Percentiles rank a stretch among this genome's conserved stretches.
Conservation (phyloP, 176 grass and related monocot species). For the Cocos nucifera region DNA sequence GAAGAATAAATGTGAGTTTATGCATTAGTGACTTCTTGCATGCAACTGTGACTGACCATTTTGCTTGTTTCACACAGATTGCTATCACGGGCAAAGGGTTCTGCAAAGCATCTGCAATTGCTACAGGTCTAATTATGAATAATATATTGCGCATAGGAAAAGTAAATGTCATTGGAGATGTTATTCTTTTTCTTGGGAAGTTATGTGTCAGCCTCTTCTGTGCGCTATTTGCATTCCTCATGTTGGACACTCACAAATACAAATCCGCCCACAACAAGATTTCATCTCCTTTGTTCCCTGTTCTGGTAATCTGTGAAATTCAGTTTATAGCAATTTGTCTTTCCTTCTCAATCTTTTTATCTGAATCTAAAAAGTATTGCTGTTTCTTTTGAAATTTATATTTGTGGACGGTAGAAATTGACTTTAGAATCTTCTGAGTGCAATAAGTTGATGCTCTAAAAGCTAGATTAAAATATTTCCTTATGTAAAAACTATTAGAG, state of each 20-base stretch:
- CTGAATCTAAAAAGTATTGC: too few relatives aligned
- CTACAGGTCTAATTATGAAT: conserved; percentile 96
- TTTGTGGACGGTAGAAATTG: too few relatives aligned
- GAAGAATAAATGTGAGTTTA: too few relatives aligned
- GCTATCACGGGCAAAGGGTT: conserved; percentile 93
- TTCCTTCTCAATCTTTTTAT: not conserved
- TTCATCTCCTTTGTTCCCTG: conserved; percentile 87
- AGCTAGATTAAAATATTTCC: too few relatives aligned
- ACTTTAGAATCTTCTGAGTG: too few relatives aligned
- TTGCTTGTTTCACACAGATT: conserved; percentile 42
- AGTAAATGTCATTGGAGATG: conserved; percentile 92
- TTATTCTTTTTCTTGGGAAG: conserved; percentile 93
- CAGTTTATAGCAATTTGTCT: not conserved
- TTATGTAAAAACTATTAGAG: too few relatives aligned
- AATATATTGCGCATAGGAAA: conserved; percentile 96
- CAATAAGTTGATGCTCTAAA: too few relatives aligned
- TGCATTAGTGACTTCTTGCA: too few relatives aligned
- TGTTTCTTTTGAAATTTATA: too few relatives aligned
- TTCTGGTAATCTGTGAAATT: conserved; percentile 46
- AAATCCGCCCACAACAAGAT: conserved; percentile 96
- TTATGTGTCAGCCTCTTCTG: conserved; percentile 92
- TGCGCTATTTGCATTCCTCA: conserved; percentile 87
- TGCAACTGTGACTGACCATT: not conserved
- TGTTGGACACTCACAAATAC: conserved; percentile 93
- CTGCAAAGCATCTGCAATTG: conserved; percentile 74